Base-by-base conservation (phyloP, 2,329 filamentous ascomycete genomes). In the Pyrenochaeta sp. region DNA sequence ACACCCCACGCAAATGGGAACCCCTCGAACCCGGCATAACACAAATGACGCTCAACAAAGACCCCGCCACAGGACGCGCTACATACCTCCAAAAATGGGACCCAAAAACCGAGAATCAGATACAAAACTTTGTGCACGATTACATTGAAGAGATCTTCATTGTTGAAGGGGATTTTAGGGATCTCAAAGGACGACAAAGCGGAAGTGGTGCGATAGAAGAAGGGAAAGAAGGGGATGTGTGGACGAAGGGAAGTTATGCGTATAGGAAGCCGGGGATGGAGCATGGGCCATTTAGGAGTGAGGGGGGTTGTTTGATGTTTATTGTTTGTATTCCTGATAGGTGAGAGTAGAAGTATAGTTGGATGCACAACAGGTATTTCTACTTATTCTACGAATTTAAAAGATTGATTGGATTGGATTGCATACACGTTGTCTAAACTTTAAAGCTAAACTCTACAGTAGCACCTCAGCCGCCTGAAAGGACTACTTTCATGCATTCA, bases 81-180 rank as follows among this genome's bases (percentile, higher is more conserved):
- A 59, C 53, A 5, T 59, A 51, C 27, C 44, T 59, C 2, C 57
- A 56, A 45, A 40, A 44, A 39, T 59, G 46, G 57, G 45, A 55
- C 5, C 56, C 56, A 13, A 39, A 52, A 4, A 59, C 53, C 3
- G n/a, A 22, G 15, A 59, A 59, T 34, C 52, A 59, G 40, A 56
- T 56, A 24, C 57, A 59, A 44, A 60, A 60, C 27, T 60, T 57
- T 43, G 49, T 57, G 27, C 54, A 60, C 50, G 54, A 53, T 24
- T 60, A 56, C 32, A 34, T 60, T 27, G 53, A 56, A 32, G 57
- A 56, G 54, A 53, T 56, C 7, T 49, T 54, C 10, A 53, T 58
- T 37, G 15, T 58, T 9, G 50, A 58, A 30, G 55, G 55, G 9
- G 44, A 53, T 46, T 50, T 53, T 12, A 15, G 44, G n/a, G 55